Evolutionary conservation across 2,329 filamentous ascomycete species (phyloP).

Genomic region (Neonectria neomacrospora): DNA sequence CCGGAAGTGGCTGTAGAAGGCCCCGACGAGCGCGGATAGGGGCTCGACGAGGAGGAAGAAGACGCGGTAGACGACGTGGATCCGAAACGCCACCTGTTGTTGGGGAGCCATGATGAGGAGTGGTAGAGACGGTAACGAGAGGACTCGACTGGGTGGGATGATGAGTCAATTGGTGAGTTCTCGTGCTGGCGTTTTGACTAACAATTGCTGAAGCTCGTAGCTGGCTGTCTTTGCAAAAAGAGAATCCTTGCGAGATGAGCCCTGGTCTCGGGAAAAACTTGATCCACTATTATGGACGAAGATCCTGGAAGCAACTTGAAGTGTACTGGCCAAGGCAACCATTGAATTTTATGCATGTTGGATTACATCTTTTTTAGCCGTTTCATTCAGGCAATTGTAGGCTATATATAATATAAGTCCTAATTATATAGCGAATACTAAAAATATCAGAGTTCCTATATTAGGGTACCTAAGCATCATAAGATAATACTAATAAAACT

Average conservation of each 20-base stretch:
- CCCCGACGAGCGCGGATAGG: constrained; percentile 62
- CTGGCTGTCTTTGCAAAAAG: constrained; percentile 1
- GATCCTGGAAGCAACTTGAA: background rate
- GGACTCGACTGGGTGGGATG: background rate
- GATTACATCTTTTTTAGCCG: no score
- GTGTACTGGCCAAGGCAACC: no score
- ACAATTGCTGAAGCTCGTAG: constrained; percentile 6
- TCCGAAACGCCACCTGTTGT: constrained; percentile 52
- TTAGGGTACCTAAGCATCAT: no score
- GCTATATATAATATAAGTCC: no score
- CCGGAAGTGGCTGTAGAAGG: constrained; percentile 62
- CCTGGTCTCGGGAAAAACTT: constrained; percentile 41
- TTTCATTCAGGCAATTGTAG: no score
- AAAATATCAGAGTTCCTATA: no score
- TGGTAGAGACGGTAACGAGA: background rate
- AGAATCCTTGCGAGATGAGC: constrained; percentile 10
- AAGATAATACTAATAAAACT: no score
- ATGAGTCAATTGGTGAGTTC: background rate
- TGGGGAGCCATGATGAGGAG: constrained; percentile 39
- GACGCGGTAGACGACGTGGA: constrained; percentile 72
- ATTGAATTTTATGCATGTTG: background rate
- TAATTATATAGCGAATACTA: no score
- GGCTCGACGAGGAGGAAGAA: constrained; percentile 83
- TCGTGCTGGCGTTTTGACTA: background rate
- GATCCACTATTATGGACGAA: constrained; percentile 34